These are phyloP conservation scores for Nitzschia palea DNA, from an alignment of 108 stramenopile genomes.

Conservation along the genomic window DNA sequence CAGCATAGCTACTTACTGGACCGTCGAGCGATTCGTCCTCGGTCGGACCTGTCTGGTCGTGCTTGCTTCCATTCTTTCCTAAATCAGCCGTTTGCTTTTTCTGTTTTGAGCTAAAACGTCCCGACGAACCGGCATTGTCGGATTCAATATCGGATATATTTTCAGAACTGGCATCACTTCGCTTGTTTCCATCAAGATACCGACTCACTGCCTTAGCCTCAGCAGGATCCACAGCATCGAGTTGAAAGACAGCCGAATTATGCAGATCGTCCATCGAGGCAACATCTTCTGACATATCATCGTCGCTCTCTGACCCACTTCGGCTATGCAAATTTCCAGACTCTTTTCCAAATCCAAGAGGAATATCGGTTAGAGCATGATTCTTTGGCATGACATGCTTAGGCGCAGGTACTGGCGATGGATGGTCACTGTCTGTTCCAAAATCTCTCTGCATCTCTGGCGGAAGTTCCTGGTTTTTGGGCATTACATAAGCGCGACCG, in stretches of 20 bases:
- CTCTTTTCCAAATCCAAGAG: neutral
- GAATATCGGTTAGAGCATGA: neutral
- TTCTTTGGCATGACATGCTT: constrained; percentile 16
- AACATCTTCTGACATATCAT: neutral
- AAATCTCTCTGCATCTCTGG: neutral
- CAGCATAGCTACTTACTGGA: constrained; percentile 18
- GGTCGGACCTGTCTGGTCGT: constrained; percentile 9
- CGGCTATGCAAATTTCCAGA: neutral
- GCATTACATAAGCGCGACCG: constrained; percentile 22
- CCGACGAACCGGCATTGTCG: neutral
- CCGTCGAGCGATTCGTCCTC: constrained; percentile 25
- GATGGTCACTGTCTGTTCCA: no score
- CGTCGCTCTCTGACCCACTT: neutral
- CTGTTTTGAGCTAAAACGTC: neutral
- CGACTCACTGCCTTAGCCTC: constrained; percentile 1
- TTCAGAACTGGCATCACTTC: neutral
- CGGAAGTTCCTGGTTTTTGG: neutral
- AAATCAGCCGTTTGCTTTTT: neutral
- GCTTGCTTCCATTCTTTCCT: neutral
- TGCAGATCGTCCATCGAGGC: neutral
- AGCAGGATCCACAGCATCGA: constrained; percentile 19
- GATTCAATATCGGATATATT: neutral
- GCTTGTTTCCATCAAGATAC: neutral
- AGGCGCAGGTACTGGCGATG: no score
- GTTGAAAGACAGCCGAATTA: neutral